Base-by-base conservation (phyloP, 768 basidiomycete genomes). In the Auricularia sp. region DNA sequence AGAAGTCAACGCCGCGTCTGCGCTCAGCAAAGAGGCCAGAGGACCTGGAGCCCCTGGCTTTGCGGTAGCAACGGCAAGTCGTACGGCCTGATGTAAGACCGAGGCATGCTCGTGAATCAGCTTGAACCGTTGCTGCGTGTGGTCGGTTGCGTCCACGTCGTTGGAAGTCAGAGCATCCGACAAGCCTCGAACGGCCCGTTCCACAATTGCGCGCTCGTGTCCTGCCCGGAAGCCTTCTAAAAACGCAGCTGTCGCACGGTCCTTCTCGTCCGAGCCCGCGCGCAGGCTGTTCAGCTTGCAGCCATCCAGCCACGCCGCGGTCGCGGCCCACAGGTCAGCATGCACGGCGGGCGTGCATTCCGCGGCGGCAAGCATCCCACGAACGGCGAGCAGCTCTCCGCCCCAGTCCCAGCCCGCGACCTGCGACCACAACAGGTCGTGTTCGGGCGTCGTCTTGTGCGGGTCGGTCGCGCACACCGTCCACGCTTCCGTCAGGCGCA, bases 391-490 rank as follows among this genome's bases (percentile, higher is more conserved):
- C 7, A 86, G 68, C 36, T 88, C 85, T 0, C 79, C 78, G 18
- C 77, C 79, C 90, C 93, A 96, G 0, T 80, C 84, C 85, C 88
- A 90, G 2, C 83, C 86, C n/a, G 78, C 75, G 10, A 96, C 78
- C 70, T 93, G 91, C 64, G 87, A 91, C 95, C 96, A 98, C 8
- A 89, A 75, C 61, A 98, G 85, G 62, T 91, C 92, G 73, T 98
- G 96, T 7, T 79, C 80, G 0, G 93, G 93, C 2, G 86, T 88
- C 6, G 93, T 95, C 63, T 81, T 79, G 71, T 98, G 96, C 5
- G 96, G 95, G 70, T 98, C 90, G n/a, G 84, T 82, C 0, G 93
- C 92, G 68, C 91, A 95, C 3, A 83, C 78, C 5, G 79, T 87
- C 94, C 93, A 98, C 0, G 80, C 76, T 65, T 84, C 83, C 2